Conservation (phyloP, 139 green algal species). For the Mesotaenium endlicherianum region DNA sequence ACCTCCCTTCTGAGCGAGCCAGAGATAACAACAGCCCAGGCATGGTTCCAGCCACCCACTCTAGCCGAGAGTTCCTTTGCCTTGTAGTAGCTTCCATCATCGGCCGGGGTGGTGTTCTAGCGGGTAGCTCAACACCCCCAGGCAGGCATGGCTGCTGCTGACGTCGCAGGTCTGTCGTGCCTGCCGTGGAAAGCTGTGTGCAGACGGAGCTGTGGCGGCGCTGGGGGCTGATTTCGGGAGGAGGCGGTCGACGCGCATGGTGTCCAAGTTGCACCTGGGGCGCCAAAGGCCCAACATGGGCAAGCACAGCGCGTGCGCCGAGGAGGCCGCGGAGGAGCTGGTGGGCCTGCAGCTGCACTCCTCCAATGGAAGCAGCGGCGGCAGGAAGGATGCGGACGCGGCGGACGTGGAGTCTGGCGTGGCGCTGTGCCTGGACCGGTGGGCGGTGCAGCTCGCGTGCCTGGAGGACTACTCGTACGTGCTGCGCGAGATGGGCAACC, state of each 20-base stretch:
- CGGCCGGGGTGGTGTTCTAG: too few relatives aligned
- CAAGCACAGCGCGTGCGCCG: slow-evolving; percentile 22
- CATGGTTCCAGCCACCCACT: too few relatives aligned
- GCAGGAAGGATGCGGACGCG: too few relatives aligned
- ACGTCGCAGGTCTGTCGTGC: too few relatives aligned
- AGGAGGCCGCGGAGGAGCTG: slow-evolving; percentile 21
- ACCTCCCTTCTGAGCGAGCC: too few relatives aligned
- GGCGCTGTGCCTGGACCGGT: slow-evolving; percentile 23
- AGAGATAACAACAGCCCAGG: too few relatives aligned
- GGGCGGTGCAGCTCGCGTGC: background rate
- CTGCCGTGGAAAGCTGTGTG: too few relatives aligned
- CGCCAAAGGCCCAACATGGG: slow-evolving; percentile 26
- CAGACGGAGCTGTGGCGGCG: background rate
- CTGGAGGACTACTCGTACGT: slow-evolving; percentile 45
- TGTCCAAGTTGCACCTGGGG: slow-evolving; percentile 41
- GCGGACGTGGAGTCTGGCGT: background rate
- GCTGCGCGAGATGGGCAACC: slow-evolving; percentile 34
- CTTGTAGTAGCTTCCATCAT: too few relatives aligned
- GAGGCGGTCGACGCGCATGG: slow-evolving; percentile 20
- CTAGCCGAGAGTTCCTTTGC: too few relatives aligned
- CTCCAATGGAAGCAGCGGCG: too few relatives aligned
- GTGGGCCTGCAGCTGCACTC: background rate
- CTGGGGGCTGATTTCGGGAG: slow-evolving; percentile 21
- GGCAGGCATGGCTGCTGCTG: too few relatives aligned
- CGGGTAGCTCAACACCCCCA: too few relatives aligned